A percentile compares a stretch with the other conserved stretches of the same genome.
Evolutionary conservation across 2,329 filamentous ascomycete genomes (phyloP).

Genomic region (Talaromyces funiculosus): DNA sequence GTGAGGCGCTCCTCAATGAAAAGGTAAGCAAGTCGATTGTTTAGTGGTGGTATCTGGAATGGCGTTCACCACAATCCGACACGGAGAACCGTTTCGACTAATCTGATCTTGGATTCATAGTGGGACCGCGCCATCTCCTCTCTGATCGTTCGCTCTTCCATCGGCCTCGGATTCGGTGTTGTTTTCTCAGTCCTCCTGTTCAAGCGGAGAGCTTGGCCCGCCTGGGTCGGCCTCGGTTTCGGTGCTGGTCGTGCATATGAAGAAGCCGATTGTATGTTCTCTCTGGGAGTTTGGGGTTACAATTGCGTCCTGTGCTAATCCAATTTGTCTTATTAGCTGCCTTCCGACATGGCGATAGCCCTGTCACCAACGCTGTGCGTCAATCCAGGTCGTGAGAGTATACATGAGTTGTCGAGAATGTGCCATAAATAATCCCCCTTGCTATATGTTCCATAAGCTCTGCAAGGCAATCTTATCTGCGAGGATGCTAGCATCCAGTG

Average conservation of each 20-base stretch:
- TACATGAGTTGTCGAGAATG: background rate
- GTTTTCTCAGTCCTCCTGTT: conserved; percentile 98
- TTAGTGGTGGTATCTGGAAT: too few relatives aligned
- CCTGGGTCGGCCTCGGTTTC: conserved; percentile 90
- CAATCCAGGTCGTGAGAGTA: conserved; percentile 24
- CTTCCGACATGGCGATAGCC: conserved; percentile 40
- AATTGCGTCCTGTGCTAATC: background rate
- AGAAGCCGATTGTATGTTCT: conserved; percentile 74
- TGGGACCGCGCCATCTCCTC: conserved; percentile 99
- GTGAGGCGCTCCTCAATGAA: conserved; percentile 96
- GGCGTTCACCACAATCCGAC: background rate
- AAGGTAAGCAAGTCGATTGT: conserved; percentile 60
- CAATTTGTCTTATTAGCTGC: conserved; percentile 28
- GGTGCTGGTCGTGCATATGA: conserved; percentile 96
- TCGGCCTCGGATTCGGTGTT: conserved; percentile 94
- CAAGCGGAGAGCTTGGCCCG: conserved; percentile 96
- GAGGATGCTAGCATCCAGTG: background rate
- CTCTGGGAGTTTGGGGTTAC: background rate
- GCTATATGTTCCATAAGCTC: background rate
- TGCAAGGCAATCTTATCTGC: background rate
- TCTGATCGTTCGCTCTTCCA: conserved; percentile 89
- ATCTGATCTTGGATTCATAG: conserved; percentile 44
- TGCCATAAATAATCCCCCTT: background rate
- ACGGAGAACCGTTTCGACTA: background rate
- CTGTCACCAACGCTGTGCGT: conserved; percentile 34